These are phyloP conservation scores for Bacidia gigantensis DNA, from an alignment of 495 filamentous ascomycete species.

Conservation along the genomic window DNA sequence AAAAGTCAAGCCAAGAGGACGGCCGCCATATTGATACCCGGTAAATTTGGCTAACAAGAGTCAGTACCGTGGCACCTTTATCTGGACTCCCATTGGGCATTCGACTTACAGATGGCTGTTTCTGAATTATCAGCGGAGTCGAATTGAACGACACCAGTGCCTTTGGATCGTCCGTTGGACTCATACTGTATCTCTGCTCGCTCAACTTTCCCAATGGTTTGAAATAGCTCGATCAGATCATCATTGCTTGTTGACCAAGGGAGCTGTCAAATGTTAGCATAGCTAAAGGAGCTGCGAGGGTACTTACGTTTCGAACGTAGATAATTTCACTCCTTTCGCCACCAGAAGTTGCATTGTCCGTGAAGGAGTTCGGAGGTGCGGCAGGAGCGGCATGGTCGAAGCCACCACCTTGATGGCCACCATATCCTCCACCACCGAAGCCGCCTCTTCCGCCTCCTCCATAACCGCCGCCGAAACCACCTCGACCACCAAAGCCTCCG, in stretches of 20 bases:
- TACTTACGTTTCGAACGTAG: conserved; percentile 89
- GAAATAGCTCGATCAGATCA: conserved; percentile 89
- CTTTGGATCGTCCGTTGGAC: conserved; percentile 85
- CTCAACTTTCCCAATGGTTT: conserved; percentile 94
- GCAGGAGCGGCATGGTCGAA: conserved; percentile 25
- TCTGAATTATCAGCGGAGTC: conserved; percentile 72
- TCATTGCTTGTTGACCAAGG: conserved; percentile 99
- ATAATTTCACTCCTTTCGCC: conserved; percentile 73
- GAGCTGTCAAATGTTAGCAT: conserved; percentile 40
- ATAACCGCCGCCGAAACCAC: conserved; percentile 43
- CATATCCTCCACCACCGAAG: conserved; percentile 33
- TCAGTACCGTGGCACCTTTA: too few species aligned
- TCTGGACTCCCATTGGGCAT: too few species aligned
- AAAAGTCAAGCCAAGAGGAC: conserved; percentile 80
- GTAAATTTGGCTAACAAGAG: conserved; percentile 66
- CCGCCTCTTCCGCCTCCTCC: conserved; percentile 37
- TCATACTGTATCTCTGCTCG: conserved; percentile 98
- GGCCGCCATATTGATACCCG: conserved; percentile 92
- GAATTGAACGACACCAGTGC: conserved; percentile 91
- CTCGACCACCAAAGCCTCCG: conserved; percentile 42
- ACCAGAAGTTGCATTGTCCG: conserved; percentile 79
- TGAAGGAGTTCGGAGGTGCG: conserved; percentile 81
- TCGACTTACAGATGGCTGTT: conserved; percentile 64
- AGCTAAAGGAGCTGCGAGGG: not conserved
- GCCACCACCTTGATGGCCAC: conserved; percentile 24